Evolutionary conservation across 331 rosid genomes (phyloP).

Genomic region (Rhamnella rubrinervis): DNA sequence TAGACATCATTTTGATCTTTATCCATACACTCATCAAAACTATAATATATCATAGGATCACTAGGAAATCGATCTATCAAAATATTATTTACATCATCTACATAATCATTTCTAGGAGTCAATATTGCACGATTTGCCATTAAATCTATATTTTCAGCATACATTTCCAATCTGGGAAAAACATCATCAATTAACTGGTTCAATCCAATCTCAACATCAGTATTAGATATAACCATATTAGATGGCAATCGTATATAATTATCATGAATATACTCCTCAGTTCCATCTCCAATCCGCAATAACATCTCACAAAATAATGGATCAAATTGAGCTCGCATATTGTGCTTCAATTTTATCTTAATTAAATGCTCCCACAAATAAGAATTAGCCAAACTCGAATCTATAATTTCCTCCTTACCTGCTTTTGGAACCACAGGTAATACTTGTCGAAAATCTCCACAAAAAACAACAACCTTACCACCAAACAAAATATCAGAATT

Average conservation of each 20-base stretch:
- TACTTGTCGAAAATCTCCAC: constrained; percentile 13
- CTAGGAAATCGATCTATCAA: background rate
- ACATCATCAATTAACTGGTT: background rate
- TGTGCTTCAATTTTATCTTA: background rate
- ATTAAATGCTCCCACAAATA: background rate
- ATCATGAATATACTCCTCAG: background rate
- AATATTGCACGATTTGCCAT: constrained; percentile 5
- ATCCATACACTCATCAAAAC: constrained; percentile 1
- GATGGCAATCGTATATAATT: background rate
- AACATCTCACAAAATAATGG: background rate
- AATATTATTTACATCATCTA: background rate
- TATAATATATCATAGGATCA: background rate
- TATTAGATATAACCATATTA: background rate
- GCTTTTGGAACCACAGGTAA: constrained; percentile 7
- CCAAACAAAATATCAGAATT: too few species aligned
- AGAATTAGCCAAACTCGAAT: constrained; percentile 1
- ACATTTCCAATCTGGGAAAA: background rate
- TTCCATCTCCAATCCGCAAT: background rate
- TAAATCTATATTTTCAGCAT: background rate
- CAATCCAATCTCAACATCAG: background rate
- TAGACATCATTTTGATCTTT: background rate
- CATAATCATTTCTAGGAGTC: background rate
- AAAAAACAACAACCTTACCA: background rate
- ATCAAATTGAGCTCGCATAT: constrained; percentile 2
- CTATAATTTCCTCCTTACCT: background rate